phyloP scores from a whole-genome alignment of 169 alveolate genomes.

The Plasmodium berghei region DNA sequence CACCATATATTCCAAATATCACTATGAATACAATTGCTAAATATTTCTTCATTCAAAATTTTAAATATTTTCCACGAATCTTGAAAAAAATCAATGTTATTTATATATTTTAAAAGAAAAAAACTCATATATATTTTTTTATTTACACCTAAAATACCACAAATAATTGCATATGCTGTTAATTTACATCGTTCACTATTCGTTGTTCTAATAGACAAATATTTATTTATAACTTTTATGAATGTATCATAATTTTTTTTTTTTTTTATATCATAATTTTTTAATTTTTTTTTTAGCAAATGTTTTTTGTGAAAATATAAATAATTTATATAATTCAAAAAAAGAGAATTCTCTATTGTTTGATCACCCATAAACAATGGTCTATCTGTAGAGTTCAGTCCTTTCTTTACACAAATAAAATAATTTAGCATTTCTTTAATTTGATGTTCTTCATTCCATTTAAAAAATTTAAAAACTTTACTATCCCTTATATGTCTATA shows the following conservation, averaged over 20 bases:
- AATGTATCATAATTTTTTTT: slow-evolving; percentile 29
- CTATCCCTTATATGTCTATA: background rate
- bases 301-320: slow-evolving; percentile 9
- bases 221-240: slow-evolving; percentile 27
- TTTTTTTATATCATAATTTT: slow-evolving; percentile 22
- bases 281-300: background rate
- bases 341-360: no score
- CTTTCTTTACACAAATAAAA: no score
- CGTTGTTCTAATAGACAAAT: slow-evolving; percentile 56
- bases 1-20: no score
- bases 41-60: no score
- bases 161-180: slow-evolving; percentile 75
- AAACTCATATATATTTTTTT: slow-evolving; percentile 54
- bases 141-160: slow-evolving; percentile 69
- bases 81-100: no score
- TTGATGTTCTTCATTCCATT: slow-evolving; percentile 1
- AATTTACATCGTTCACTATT: slow-evolving; percentile 63
- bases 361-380: no score
- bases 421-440: background rate
- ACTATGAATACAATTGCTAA: no score
- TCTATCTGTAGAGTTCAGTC: no score
- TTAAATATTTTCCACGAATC: no score
- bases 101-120: background rate
- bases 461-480: background rate
- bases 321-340: background rate